Evolutionary conservation across 345 rosid genomes (phyloP), one percentile per base, ranked within the genome.

Genomic region (Adansonia digitata): DNA sequence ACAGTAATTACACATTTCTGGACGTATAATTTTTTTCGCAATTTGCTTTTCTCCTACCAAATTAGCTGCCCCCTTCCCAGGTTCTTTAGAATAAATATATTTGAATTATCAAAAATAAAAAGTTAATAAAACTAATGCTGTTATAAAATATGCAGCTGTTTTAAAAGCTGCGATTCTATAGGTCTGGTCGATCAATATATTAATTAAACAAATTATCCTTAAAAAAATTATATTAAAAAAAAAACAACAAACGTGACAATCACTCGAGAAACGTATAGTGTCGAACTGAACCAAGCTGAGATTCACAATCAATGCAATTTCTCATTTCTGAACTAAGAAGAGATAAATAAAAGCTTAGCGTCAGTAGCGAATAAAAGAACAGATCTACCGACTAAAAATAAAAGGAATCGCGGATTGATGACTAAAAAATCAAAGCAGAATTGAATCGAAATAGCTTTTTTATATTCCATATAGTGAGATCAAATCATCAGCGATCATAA

Each of bases 301-400:
- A 39, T 40, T 27, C 27, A 27, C 12, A 59, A 13, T 15, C 34
- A 57, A 45, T 8, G 22, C 6, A 24, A 4, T 11, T 11, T 56
- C 22, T 3, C 17, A n/a, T 18, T n/a, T 37, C 15, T 10, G 2
- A 60, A 31, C 65, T 3, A 63, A 9, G 24, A 22, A 37, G 17
- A 72, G 67, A 43, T 43, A 55, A 11, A 7, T 18, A 37, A 5
- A 45, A 46, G 37, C 71, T 3, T 66, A 76, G 77, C 17, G 67
- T 18, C 37, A n/a, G 34, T 37, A 75, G 76, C 13, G 45, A 73
- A 18, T 18, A 9, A 67, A 59, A 37, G 24, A 51, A 75, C 80
- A 71, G 73, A 83, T 79, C 63, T 56, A 77, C 17, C 7, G 11
- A 62, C 27, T 43, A 37, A 14, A 27, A 69, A 48, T 0, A 13